Evolutionary conservation across 1,284 basidiomycete genomes (phyloP).

Genomic region (Ceratobasidium sp.): DNA sequence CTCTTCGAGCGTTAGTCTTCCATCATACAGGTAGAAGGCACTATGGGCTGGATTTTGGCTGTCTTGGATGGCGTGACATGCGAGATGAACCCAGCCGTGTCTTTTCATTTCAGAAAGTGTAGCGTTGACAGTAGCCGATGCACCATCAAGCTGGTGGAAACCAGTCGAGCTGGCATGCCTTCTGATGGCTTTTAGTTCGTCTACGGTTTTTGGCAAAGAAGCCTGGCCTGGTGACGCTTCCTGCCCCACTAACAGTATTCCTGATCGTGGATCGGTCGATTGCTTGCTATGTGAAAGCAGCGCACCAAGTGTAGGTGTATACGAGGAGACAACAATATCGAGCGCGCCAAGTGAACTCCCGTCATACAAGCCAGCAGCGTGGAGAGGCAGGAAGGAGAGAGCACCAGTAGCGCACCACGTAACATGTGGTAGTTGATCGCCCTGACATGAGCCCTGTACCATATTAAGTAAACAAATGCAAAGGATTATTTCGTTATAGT

Average conservation of each 20-base stretch:
- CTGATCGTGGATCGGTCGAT: background rate
- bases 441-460: background rate
- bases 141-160: slow-evolving; percentile 4
- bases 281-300: background rate
- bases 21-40: slow-evolving; percentile 34
- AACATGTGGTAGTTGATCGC: background rate
- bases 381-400: slow-evolving; percentile 14
- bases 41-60: background rate
- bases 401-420: slow-evolving; percentile 23
- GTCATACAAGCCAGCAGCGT: slow-evolving; percentile 2
- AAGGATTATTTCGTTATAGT: background rate
- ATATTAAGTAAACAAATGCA: background rate
- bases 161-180: background rate
- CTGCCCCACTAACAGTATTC: slow-evolving; percentile 35
- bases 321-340: slow-evolving; percentile 8
- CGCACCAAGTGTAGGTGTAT: slow-evolving; percentile 1
- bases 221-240: slow-evolving; percentile 3
- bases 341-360: background rate
- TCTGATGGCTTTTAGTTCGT: slow-evolving; percentile 28
- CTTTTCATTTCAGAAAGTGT: slow-evolving; percentile 7
- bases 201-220: background rate
- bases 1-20: slow-evolving; percentile 15
- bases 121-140: background rate
- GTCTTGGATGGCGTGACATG: slow-evolving; percentile 37
- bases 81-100: slow-evolving; percentile 37